Evolutionary conservation across 2,329 filamentous ascomycete genomes (phyloP).

Genomic region (Mycogone perniciosa): DNA sequence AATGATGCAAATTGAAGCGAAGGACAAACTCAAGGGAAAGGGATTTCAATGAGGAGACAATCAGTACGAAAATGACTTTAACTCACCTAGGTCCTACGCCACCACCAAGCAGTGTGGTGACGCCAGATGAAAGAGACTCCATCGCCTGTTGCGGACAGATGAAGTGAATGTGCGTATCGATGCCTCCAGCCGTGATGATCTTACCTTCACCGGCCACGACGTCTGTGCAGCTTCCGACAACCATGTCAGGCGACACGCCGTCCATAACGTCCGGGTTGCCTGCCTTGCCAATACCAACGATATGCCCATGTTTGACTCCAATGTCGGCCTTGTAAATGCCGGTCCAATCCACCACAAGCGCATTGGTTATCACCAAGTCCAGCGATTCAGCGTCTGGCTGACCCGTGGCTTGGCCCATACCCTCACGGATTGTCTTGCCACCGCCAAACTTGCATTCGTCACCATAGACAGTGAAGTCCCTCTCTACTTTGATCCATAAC

Average conservation of each 20-base stretch:
- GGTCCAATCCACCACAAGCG: conserved; percentile 81
- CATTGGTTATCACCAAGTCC: conserved; percentile 84
- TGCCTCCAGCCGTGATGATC: conserved; percentile 84
- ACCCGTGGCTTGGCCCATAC: conserved; percentile 89
- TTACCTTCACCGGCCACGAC: conserved; percentile 85
- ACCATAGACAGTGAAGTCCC: conserved; percentile 75
- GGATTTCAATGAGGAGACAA: background rate
- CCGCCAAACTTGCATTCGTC: conserved; percentile 96
- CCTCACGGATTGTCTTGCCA: conserved; percentile 87
- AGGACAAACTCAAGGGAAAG: background rate
- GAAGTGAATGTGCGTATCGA: conserved; percentile 88
- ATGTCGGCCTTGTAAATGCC: conserved; percentile 98
- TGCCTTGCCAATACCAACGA: conserved; percentile 86
- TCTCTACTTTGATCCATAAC: conserved; percentile 86
- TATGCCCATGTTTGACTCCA: conserved; percentile 80
- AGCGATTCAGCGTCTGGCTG: conserved; percentile 64
- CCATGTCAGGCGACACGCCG: conserved; percentile 68
- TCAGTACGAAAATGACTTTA: background rate
- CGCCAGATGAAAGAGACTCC: conserved; percentile 75
- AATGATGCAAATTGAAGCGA: background rate
- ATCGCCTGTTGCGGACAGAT: conserved; percentile 90
- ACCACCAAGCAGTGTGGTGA: conserved; percentile 86
- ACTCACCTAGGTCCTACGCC: conserved; percentile 79
- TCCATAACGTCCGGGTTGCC: conserved; percentile 98
- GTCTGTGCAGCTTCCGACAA: conserved; percentile 84